phyloP scores from a whole-genome alignment of 2,329 filamentous ascomycete species.

The Penicillium sp. region DNA sequence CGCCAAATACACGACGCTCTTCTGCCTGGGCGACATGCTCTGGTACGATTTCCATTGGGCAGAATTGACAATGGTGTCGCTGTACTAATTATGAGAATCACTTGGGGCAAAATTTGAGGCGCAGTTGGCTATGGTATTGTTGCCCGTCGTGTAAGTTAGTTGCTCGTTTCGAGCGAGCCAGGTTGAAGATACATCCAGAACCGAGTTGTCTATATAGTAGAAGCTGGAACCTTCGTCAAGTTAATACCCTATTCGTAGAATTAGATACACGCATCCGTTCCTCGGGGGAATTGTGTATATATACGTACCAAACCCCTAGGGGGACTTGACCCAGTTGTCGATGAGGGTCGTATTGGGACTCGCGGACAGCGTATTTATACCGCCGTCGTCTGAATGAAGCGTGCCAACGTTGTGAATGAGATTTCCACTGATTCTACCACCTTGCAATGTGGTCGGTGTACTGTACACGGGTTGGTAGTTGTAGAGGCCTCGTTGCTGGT shows the following conservation, averaged over 20 bases:
- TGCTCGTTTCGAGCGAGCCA: constrained; percentile 1
- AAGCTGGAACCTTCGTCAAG: constrained; percentile 2
- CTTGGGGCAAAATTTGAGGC: neutral
- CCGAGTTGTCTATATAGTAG: neutral
- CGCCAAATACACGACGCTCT: neutral
- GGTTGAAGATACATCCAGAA: neutral
- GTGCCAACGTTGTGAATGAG: neutral
- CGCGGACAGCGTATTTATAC: neutral
- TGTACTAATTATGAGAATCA: neutral
- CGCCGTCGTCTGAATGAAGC: neutral
- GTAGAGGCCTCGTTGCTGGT: neutral
- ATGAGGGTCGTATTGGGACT: neutral
- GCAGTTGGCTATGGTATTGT: neutral
- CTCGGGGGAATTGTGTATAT: neutral
- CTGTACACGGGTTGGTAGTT: neutral
- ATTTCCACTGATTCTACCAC: neutral
- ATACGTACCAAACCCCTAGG: neutral
- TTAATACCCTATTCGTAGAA: neutral
- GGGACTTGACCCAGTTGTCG: neutral
- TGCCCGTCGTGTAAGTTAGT: neutral
- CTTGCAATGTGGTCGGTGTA: neutral
- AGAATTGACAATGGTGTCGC: neutral
- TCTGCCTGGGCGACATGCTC: neutral
- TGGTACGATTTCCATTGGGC: neutral
- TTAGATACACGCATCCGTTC: neutral